Evolutionary conservation across 257 asterid genomes (phyloP).

Genomic region (Marsdenia floribunda): DNA sequence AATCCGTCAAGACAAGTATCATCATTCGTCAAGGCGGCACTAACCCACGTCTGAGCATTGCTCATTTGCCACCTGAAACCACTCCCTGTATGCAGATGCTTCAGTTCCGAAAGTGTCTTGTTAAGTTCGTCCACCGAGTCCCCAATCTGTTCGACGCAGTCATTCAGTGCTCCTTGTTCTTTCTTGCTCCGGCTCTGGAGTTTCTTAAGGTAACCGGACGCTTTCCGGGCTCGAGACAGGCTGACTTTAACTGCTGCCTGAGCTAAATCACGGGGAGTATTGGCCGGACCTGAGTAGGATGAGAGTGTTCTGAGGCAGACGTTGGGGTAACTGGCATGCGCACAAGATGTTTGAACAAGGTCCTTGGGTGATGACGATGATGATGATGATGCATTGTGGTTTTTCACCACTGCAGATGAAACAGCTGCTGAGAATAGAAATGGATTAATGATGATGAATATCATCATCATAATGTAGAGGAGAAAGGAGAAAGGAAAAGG

Average conservation of each 20-base stretch:
- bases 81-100: constrained; percentile 48
- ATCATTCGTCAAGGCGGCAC: constrained; percentile 88
- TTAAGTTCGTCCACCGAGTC: constrained; percentile 69
- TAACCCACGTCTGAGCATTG: constrained; percentile 89
- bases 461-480: background rate
- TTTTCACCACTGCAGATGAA: background rate
- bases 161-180: constrained; percentile 52
- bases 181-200: constrained; percentile 36
- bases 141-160: constrained; percentile 69
- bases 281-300: constrained; percentile 52
- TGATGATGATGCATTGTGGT: background rate
- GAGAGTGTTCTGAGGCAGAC: constrained; percentile 78
- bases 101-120: constrained; percentile 52
- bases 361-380: constrained; percentile 14
- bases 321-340: constrained; percentile 84
- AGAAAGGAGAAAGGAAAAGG: background rate
- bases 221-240: constrained; percentile 47
- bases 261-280: constrained; percentile 65
- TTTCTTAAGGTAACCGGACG: constrained; percentile 32
- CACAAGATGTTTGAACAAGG: constrained; percentile 62
- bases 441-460: background rate
- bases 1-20: constrained; percentile 92
- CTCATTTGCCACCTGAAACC: constrained; percentile 43
- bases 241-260: constrained; percentile 65
- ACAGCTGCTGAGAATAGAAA: background rate